Conservation (phyloP, 495 filamentous ascomycete genomes). For the Rostrohypoxylon terebratum region DNA sequence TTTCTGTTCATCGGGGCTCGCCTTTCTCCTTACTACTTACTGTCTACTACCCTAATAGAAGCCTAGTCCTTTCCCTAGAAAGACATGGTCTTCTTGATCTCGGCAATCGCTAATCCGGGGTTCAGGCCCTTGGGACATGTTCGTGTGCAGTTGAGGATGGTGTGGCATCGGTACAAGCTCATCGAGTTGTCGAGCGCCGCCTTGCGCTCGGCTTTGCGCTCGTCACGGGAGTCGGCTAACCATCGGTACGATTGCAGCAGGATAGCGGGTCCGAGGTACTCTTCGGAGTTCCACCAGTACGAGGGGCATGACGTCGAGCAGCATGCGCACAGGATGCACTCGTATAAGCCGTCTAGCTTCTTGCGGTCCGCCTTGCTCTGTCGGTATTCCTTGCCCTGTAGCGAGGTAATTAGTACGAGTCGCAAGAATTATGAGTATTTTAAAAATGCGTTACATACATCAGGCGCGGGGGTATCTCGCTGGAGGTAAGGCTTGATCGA, state of each 20-base stretch:
- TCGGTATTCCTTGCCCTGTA: constrained; percentile 85
- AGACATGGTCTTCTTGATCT: constrained; percentile 98
- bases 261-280: constrained; percentile 97
- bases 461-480: constrained; percentile 77
- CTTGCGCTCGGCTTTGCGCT: constrained; percentile 87
- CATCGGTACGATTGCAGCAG: constrained; percentile 97
- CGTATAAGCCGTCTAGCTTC: constrained; percentile 98
- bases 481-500: constrained; percentile 99
- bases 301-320: constrained; percentile 98
- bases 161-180: constrained; percentile 98
- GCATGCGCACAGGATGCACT: constrained; percentile 99
- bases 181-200: constrained; percentile 95
- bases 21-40: neutral
- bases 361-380: constrained; percentile 89
- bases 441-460: constrained; percentile 66
- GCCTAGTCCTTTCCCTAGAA: constrained; percentile 58
- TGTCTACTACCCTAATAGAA: neutral
- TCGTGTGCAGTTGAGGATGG: constrained; percentile 96
- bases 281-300: constrained; percentile 99
- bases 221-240: constrained; percentile 92
- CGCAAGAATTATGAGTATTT: neutral
- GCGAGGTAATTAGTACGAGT: constrained; percentile 31
- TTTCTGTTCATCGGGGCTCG: neutral
- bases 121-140: constrained; percentile 99
- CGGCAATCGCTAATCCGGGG: constrained; percentile 90